Conservation (phyloP, 225 moss, liverwort and hornwort genomes). For the Bryoerythrophyllum caledonicum region DNA sequence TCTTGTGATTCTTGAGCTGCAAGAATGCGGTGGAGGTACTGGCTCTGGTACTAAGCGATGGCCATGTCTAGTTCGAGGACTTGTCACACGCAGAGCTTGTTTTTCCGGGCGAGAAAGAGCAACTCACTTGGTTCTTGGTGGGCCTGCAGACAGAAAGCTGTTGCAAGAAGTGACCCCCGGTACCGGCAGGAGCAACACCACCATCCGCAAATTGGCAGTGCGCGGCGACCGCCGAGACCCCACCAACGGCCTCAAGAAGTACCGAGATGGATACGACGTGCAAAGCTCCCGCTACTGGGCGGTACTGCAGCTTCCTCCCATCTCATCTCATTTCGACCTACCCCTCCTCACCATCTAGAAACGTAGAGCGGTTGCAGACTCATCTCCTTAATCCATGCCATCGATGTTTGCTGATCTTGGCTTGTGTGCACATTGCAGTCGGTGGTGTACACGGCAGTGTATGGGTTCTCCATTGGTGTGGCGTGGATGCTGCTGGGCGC, state of each 20-base stretch:
- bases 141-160: conserved; percentile 17
- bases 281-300: conserved; percentile 26
- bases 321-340: no score
- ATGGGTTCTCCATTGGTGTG: conserved; percentile 54
- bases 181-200: neutral
- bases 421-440: conserved; percentile 37
- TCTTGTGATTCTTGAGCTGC: neutral
- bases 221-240: conserved; percentile 56
- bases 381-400: no score
- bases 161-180: neutral
- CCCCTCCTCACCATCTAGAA: neutral
- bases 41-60: neutral
- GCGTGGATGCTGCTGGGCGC: conserved; percentile 51
- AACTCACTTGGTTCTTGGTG: neutral
- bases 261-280: conserved; percentile 32
- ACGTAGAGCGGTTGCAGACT: no score
- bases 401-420: neutral
- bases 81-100: neutral
- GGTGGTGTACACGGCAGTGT: conserved; percentile 47
- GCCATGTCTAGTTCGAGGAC: neutral
- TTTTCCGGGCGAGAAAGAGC: neutral
- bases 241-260: conserved; percentile 36
- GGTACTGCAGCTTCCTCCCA: neutral
- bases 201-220: conserved; percentile 14
- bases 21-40: no score